phyloP scores from a whole-genome alignment of 2,329 filamentous ascomycete species.

The Ceratocystis harringtonii region DNA sequence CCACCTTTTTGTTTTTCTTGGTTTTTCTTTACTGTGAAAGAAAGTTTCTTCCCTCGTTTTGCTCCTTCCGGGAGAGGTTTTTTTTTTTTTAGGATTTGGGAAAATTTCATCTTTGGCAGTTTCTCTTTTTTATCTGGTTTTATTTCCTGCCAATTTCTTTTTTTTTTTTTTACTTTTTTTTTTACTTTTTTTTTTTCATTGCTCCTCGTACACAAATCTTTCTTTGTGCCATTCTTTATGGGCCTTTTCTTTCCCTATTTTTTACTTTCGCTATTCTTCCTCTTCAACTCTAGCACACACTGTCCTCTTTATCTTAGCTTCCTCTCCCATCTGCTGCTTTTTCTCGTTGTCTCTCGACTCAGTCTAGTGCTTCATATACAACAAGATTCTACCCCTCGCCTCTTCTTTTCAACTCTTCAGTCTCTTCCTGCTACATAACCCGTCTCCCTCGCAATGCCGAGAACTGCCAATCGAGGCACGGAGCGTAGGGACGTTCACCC shows the following conservation, averaged over 20 bases:
- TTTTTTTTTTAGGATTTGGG: constrained; percentile 10
- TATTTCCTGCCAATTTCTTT: not conserved
- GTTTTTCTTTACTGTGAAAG: constrained; percentile 4
- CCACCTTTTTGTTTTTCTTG: constrained; percentile 4
- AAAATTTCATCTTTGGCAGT: not conserved
- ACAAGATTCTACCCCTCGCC: not conserved
- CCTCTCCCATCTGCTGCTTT: not conserved
- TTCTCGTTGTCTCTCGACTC: not conserved
- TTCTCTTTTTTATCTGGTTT: constrained; percentile 8
- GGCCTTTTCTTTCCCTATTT: constrained; percentile 1
- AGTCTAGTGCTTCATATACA: not conserved
- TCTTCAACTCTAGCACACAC: not conserved
- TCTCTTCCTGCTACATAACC: not conserved
- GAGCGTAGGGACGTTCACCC: constrained; percentile 1
- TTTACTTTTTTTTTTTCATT: constrained; percentile 3
- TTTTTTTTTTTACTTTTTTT: constrained; percentile 8
- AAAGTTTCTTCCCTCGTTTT: constrained; percentile 10
- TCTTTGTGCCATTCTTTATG: not conserved
- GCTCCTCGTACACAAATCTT: not conserved
- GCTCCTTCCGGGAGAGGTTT: constrained; percentile 7
- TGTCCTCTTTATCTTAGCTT: not conserved
- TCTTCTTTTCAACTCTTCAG: not conserved
- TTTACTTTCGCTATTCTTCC: not conserved
- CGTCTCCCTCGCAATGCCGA: not conserved
- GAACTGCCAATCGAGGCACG: not conserved